Base-by-base conservation (phyloP, 257 asterid species). In the Scutellaria minor region DNA sequence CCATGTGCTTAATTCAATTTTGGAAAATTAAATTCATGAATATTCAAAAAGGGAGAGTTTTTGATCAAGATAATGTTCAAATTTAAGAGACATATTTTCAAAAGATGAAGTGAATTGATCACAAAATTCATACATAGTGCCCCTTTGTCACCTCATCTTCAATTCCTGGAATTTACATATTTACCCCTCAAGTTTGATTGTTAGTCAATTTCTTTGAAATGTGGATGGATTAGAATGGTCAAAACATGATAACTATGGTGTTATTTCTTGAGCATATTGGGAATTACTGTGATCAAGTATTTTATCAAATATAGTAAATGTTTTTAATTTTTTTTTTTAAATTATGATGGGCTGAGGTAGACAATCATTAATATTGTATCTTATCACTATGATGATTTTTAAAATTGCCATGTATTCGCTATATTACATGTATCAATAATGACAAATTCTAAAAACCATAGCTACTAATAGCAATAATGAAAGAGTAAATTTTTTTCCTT, bases 51-150 rank as follows among this genome's bases (percentile, higher is more conserved):
- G 18, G 46, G n/a, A 0, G 12, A 10, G 24, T 13, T 7, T 22
- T 31, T 31, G 5, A 2, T 31, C 63, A 55, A 59, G 75, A 50
- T 66, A 40, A 68, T 75, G 75, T 75, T 68, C 64, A 75, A 27
- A 27, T 40, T 41, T 27, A n/a, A 60, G 70, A 67, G 80, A 69
- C 80, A 75, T 2, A 68, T 60, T 75, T 75, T 52, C 71, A 41
- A 68, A 24, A 68, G 75, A 60, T 68, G 80, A 52, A 51, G 27
- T 40, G 71, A 75, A 51, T 61, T 24, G 27, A 24, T 4, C 37
- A 31, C 4, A 31, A 2, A 3, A 2, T 31, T 31, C 5, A 2
- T 31, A 31, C 5, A 31, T 31, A 31, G 37, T 31, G 37, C 37
- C 37, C 37, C 37, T 1, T 31, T 31, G 50, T 45, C 50, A 45